Conservation (phyloP, 2,329 filamentous ascomycete genomes). For the Boeremia lycopersici region DNA sequence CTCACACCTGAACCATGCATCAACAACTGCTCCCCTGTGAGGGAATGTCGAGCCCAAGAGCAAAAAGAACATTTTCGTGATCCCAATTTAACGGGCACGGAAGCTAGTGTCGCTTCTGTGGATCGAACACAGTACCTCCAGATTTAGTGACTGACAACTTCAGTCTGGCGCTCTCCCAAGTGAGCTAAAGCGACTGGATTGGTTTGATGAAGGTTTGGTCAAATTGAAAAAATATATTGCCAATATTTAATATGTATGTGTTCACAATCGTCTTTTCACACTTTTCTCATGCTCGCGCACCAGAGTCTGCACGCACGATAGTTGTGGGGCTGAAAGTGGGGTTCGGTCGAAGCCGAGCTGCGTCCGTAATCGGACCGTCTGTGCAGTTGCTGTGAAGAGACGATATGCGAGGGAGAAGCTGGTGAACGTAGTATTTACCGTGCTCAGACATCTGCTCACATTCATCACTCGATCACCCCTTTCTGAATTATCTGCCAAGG, state of each 20-base stretch:
- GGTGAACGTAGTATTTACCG: too few species aligned
- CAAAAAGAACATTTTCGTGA: conserved; percentile 9
- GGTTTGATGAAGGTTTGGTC: background rate
- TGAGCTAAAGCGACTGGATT: conserved; percentile 22
- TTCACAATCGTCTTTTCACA: too few species aligned
- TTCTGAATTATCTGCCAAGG: too few species aligned
- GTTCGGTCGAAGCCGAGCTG: background rate
- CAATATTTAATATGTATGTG: background rate
- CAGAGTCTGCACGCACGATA: background rate
- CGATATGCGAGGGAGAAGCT: background rate
- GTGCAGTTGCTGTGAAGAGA: background rate
- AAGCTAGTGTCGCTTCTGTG: conserved; percentile 20
- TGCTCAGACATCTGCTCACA: too few species aligned
- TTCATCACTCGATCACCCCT: too few species aligned
- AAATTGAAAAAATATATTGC: background rate
- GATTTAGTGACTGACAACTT: conserved; percentile 21
- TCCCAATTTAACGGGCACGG: conserved; percentile 11
- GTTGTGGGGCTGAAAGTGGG: background rate
- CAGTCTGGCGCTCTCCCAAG: conserved; percentile 22
- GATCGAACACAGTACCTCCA: conserved; percentile 22
- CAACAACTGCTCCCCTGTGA: too few species aligned
- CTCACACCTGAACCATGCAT: too few species aligned
- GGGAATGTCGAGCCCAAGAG: background rate
- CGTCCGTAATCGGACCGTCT: background rate
- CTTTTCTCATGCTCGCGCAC: too few species aligned